Percentiles rank a stretch among this genome's conserved stretches.
Conservation (phyloP, 495 filamentous ascomycete species). For the Viridothelium virens region DNA sequence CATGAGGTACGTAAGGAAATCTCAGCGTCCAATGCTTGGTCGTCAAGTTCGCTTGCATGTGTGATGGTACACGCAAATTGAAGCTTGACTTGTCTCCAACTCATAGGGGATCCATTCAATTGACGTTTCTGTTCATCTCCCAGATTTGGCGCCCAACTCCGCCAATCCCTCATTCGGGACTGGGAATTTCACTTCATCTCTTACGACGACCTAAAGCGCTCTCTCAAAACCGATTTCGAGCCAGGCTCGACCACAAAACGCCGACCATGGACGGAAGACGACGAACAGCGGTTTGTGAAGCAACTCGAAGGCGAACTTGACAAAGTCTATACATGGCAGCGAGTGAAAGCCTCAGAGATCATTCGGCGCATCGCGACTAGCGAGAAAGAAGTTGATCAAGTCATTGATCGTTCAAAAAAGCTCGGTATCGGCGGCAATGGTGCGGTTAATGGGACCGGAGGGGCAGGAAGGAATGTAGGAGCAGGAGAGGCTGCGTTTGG, state of each 20-base stretch:
- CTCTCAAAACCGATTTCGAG: constrained; percentile 68
- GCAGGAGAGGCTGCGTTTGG: constrained; percentile 18
- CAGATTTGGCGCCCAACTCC: constrained; percentile 95
- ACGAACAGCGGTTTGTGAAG: constrained; percentile 81
- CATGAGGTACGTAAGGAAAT: constrained; percentile 9
- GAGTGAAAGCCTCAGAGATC: constrained; percentile 91
- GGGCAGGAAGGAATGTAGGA: constrained; percentile 50
- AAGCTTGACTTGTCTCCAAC: neutral
- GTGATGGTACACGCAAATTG: neutral
- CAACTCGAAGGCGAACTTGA: constrained; percentile 86
- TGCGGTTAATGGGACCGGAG: constrained; percentile 69
- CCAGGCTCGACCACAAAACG: constrained; percentile 47
- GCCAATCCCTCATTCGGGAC: constrained; percentile 85
- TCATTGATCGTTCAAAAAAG: constrained; percentile 63
- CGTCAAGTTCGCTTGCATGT: neutral
- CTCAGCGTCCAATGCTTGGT: neutral
- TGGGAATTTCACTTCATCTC: constrained; percentile 96
- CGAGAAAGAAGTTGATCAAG: constrained; percentile 82
- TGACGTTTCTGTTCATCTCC: neutral
- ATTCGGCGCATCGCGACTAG: constrained; percentile 75
- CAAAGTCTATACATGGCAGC: constrained; percentile 94
- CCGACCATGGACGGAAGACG: constrained; percentile 79
- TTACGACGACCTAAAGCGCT: constrained; percentile 86
- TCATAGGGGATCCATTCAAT: neutral
- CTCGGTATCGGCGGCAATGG: constrained; percentile 39